Evolutionary conservation across 345 rosid genomes (phyloP).

Genomic region (Carallia pectinifolia): DNA sequence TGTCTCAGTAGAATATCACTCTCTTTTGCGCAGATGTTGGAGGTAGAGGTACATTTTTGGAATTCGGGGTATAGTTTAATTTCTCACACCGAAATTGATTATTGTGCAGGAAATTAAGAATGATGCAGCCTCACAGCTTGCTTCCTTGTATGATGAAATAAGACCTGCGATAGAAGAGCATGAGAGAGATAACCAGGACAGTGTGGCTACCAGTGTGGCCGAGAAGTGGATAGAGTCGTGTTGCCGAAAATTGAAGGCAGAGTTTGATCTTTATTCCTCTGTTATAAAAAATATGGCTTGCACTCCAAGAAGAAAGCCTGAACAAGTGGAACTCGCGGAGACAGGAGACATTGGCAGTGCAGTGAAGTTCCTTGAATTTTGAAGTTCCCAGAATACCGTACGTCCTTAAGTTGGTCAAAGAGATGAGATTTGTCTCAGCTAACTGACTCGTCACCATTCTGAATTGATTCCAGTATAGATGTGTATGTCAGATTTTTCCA

Average conservation of each 20-base stretch:
- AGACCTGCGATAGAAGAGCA: slow-evolving; percentile 92
- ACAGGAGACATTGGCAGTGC: slow-evolving; percentile 22
- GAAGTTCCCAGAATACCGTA: slow-evolving; percentile 1
- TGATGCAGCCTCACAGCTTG: slow-evolving; percentile 55
- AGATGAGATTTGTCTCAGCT: too few species aligned
- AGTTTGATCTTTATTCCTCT: slow-evolving; percentile 78
- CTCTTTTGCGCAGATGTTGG: not conserved
- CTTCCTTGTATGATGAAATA: slow-evolving; percentile 67
- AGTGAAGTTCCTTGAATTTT: slow-evolving; percentile 15
- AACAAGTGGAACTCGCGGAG: slow-evolving; percentile 28
- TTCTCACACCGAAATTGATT: slow-evolving; percentile 1
- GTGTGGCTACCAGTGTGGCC: slow-evolving; percentile 85
- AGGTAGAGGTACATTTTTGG: too few species aligned
- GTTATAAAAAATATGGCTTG: slow-evolving; percentile 62
- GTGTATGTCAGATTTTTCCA: too few species aligned
- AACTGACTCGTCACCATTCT: too few species aligned
- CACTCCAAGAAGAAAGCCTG: slow-evolving; percentile 38
- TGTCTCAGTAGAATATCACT: too few species aligned
- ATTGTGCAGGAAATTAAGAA: slow-evolving; percentile 65
- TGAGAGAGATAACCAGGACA: slow-evolving; percentile 92
- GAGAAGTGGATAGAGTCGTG: slow-evolving; percentile 96
- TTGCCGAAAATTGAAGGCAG: slow-evolving; percentile 74
- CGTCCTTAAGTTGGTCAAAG: too few species aligned
- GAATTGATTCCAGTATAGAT: too few species aligned
- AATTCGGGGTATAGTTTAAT: not conserved